Percentiles rank a stretch among this genome's conserved stretches.
Evolutionary conservation across 257 asterid species (phyloP).

Genomic region (Thymus mandschuricus): DNA sequence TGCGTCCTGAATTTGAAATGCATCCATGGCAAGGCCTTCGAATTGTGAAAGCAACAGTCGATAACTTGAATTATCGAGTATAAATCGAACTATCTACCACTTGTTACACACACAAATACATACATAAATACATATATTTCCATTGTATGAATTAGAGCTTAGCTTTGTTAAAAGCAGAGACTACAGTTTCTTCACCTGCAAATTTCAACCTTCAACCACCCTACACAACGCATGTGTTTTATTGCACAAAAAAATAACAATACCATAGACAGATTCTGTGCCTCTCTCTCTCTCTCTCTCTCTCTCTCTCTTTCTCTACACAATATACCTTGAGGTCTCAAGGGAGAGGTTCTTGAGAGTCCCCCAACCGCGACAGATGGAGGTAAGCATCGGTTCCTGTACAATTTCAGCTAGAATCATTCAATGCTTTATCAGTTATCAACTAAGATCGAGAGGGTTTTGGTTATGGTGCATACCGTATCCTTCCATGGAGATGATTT

Average conservation of each 20-base stretch:
- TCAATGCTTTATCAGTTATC: too few species aligned
- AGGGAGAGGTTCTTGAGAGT: slow-evolving; percentile 61
- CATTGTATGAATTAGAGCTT: neutral
- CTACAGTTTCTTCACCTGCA: slow-evolving; percentile 1
- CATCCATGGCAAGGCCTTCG: too few species aligned
- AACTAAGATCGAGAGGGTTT: neutral
- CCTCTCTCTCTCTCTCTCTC: too few species aligned
- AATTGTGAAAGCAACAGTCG: too few species aligned
- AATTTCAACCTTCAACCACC: neutral
- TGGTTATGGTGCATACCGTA: slow-evolving; percentile 53
- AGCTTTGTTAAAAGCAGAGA: slow-evolving; percentile 12
- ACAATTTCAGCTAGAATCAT: neutral
- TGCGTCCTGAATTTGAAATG: too few species aligned
- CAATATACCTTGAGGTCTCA: slow-evolving; percentile 21
- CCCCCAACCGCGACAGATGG: slow-evolving; percentile 65
- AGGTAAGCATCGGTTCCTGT: slow-evolving; percentile 68
- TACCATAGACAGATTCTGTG: neutral
- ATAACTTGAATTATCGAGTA: too few species aligned
- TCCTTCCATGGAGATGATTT: slow-evolving; percentile 98
- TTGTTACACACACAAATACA: neutral
- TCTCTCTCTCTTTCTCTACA: neutral
- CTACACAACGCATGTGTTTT: neutral
- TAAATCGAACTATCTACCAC: too few species aligned
- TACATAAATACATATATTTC: neutral
- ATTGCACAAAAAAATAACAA: neutral